These are phyloP conservation scores for Flaveria linearis DNA, from an alignment of 129 eudicot genomes.

Conservation along the genomic window DNA sequence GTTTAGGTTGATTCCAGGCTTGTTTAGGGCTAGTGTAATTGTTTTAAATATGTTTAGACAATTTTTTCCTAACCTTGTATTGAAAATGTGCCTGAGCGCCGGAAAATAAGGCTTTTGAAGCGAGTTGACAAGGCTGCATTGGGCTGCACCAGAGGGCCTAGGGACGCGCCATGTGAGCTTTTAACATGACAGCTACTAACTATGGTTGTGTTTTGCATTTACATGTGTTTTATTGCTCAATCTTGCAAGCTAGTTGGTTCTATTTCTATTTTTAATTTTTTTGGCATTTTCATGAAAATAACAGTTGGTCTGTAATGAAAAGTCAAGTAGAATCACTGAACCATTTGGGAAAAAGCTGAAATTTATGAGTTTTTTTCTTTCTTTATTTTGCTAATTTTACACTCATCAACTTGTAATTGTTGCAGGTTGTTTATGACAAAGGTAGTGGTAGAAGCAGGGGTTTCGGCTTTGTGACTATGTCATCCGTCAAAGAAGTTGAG, in stretches of 20 bases:
- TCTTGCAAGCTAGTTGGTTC: neutral
- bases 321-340: neutral
- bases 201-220: neutral
- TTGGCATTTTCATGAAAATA: neutral
- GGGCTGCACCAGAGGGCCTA: no score
- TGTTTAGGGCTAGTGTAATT: no score
- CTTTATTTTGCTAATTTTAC: neutral
- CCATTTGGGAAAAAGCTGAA: neutral
- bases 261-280: neutral
- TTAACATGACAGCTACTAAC: no score
- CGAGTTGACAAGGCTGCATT: no score
- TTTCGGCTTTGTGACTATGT: conserved; percentile 81
- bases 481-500: conserved; percentile 55
- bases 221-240: neutral
- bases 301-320: neutral
- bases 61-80: no score
- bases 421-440: conserved; percentile 69
- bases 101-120: no score
- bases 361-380: neutral
- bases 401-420: neutral
- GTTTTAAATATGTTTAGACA: no score
- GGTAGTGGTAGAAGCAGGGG: conserved; percentile 75
- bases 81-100: no score
- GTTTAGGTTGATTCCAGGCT: no score
- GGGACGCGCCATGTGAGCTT: no score